phyloP scores from a whole-genome alignment of 306 rosid genomes.

The Urtica urens region DNA sequence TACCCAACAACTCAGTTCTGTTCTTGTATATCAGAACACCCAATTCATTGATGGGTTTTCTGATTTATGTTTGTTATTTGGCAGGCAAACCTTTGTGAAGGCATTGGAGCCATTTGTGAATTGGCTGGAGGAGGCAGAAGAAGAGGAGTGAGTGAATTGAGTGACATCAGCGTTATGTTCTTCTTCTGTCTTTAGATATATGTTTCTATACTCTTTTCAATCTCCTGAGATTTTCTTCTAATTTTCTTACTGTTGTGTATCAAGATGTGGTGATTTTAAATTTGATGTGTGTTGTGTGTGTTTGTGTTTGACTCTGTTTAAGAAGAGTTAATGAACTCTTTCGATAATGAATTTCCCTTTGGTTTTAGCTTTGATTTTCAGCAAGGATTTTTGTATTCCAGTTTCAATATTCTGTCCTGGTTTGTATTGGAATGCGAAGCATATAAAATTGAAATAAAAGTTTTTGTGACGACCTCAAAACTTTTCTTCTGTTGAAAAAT shows the following conservation, averaged over 20 bases:
- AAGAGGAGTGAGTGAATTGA: conserved; percentile 53
- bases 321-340: too few relatives aligned
- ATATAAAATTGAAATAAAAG: too few relatives aligned
- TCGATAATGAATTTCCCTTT: too few relatives aligned
- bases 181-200: not conserved
- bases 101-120: conserved; percentile 89
- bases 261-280: not conserved
- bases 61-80: conserved; percentile 9
- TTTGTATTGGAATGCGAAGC: too few relatives aligned
- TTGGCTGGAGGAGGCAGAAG: conserved; percentile 99
- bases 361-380: too few relatives aligned
- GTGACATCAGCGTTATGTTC: not conserved
- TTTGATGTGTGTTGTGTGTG: conserved; percentile 11
- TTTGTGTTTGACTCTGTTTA: not conserved
- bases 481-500: too few relatives aligned
- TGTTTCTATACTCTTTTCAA: too few relatives aligned
- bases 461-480: too few relatives aligned
- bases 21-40: not conserved
- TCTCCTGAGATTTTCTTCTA: too few relatives aligned
- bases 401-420: too few relatives aligned
- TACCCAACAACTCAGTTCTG: not conserved
- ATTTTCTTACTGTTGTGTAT: not conserved
- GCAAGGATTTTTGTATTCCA: too few relatives aligned
- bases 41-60: not conserved
- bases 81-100: conserved; percentile 97